Percentiles rank a stretch among this genome's conserved stretches.
These are phyloP conservation scores for Crithidia mellificae DNA, from an alignment of 208 protist genomes.

Conservation along the genomic window DNA sequence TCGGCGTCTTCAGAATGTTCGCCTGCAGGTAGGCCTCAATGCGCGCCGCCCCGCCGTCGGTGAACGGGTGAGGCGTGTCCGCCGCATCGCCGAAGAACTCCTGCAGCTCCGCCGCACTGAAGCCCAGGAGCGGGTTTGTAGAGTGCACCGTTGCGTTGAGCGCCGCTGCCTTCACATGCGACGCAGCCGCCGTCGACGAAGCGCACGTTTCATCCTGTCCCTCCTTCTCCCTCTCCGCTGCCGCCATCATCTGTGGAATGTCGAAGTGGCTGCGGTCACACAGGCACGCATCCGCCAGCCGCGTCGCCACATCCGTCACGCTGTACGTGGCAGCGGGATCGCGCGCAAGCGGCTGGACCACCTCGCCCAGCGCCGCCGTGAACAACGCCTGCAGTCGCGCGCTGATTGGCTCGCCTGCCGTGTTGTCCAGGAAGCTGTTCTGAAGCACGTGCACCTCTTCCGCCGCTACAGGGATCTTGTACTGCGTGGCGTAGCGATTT, in stretches of 20 bases:
- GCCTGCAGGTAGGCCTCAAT: slow-evolving; percentile 38
- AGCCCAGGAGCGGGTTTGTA: slow-evolving; percentile 37
- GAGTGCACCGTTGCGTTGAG: slow-evolving; percentile 35
- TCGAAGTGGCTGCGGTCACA: slow-evolving; percentile 45
- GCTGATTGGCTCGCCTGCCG: slow-evolving; percentile 50
- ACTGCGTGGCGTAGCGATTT: slow-evolving; percentile 46
- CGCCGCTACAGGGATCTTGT: slow-evolving; percentile 17
- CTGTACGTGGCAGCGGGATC: background rate
- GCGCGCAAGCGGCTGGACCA: slow-evolving; percentile 20
- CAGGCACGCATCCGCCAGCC: slow-evolving; percentile 44
- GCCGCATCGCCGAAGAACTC: slow-evolving; percentile 21
- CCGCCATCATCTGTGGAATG: slow-evolving; percentile 29
- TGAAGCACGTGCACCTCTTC: slow-evolving; percentile 52
- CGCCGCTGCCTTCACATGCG: slow-evolving; percentile 11
- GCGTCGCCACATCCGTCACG: slow-evolving; percentile 33
- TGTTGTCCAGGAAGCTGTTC: slow-evolving; percentile 66
- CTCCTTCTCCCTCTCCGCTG: too few relatives aligned
- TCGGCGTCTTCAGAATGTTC: slow-evolving; percentile 39
- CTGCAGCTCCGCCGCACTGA: slow-evolving; percentile 32
- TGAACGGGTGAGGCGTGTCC: slow-evolving; percentile 11
- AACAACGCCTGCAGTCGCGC: slow-evolving; percentile 35
- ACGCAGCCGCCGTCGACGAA: background rate
- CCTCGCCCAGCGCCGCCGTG: slow-evolving; percentile 15
- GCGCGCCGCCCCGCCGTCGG: slow-evolving; percentile 20
- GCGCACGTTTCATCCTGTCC: background rate